Evolutionary conservation across 176 grass and related monocot species (phyloP).

Genomic region (Aegilops tauschii): DNA sequence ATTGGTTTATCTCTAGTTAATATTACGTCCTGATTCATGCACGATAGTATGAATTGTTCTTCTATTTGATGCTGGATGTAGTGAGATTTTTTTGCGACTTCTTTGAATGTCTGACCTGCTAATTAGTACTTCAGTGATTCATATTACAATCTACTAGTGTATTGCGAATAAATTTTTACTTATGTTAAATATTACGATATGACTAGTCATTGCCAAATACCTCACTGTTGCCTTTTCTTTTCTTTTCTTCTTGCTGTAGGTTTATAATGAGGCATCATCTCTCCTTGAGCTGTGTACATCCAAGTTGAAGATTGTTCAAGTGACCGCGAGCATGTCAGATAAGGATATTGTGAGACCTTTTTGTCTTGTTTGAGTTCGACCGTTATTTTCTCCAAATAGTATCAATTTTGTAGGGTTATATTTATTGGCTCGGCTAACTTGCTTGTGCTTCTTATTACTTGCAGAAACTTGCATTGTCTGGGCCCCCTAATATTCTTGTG

Average conservation of each 20-base stretch:
- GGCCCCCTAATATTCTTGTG: constrained; percentile 80
- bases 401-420: constrained; percentile 3
- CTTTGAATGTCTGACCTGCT: not conserved
- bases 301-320: constrained; percentile 77
- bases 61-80: not conserved
- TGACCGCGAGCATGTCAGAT: constrained; percentile 67
- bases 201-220: too few relatives aligned
- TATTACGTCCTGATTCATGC: not conserved
- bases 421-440: constrained; percentile 20
- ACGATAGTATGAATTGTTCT: not conserved
- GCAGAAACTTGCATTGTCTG: constrained; percentile 64
- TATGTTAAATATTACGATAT: not conserved
- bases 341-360: constrained; percentile 69
- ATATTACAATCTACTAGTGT: not conserved
- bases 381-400: constrained; percentile 8
- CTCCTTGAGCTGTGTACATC: constrained; percentile 80
- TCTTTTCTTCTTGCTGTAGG: constrained; percentile 33
- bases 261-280: constrained; percentile 75
- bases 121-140: not conserved
- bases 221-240: not conserved
- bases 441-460: constrained; percentile 33
- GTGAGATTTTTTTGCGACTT: not conserved
- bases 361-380: not conserved
- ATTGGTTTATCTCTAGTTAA: not conserved
- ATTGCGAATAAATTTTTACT: not conserved